phyloP scores from a whole-genome alignment of 192 early-diverging fungal genomes.

The Jimgerdemannia lactiflua region DNA sequence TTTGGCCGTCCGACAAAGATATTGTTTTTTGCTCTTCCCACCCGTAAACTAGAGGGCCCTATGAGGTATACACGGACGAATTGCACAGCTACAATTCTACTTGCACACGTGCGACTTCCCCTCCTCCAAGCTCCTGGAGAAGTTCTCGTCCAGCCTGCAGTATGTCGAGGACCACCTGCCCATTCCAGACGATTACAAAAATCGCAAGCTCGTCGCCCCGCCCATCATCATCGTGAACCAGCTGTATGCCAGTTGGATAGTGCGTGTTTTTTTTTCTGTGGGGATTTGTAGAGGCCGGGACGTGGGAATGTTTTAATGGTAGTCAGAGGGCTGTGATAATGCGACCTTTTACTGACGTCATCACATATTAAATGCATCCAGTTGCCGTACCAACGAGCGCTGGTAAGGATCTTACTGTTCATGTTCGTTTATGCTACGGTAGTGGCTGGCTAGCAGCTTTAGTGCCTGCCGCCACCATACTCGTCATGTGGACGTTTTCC shows the following conservation, averaged over 20 bases:
- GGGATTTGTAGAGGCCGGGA: background rate
- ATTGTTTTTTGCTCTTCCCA: too few species aligned
- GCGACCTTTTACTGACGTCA: background rate
- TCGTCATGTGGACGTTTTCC: background rate
- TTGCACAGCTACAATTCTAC: constrained; percentile 62
- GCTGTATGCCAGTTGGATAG: constrained; percentile 71
- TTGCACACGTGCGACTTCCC: constrained; percentile 64
- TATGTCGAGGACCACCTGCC: constrained; percentile 65
- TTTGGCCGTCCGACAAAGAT: too few species aligned
- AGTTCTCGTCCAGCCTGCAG: constrained; percentile 58
- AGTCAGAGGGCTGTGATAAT: background rate
- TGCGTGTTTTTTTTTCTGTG: constrained; percentile 11
- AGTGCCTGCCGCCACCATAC: background rate
- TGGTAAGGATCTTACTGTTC: background rate
- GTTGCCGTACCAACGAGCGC: constrained; percentile 64
- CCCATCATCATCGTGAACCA: constrained; percentile 77
- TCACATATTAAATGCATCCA: background rate
- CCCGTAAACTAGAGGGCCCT: constrained; percentile 42
- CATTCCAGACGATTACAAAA: constrained; percentile 62
- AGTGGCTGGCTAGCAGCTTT: background rate
- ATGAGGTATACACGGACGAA: constrained; percentile 74
- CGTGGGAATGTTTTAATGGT: background rate
- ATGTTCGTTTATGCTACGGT: background rate
- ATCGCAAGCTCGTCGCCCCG: constrained; percentile 55
- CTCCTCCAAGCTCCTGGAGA: constrained; percentile 52